Base-by-base conservation (phyloP, 371 early-diverging fungal species). In the Mucor circinelloides region DNA sequence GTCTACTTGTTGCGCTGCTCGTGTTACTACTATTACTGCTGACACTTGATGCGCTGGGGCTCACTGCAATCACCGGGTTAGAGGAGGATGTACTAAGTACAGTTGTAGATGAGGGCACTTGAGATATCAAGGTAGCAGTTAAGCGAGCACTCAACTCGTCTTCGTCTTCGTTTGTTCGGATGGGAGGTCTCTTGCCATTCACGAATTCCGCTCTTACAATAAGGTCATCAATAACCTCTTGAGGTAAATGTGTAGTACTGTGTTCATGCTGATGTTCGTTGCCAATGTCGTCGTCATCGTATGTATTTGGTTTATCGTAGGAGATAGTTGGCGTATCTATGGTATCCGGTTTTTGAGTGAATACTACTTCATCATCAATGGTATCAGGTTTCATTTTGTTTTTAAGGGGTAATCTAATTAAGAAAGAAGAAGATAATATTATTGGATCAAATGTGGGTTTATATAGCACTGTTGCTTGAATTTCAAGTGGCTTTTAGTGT, bases 231-330 rank as follows among this genome's bases (percentile, higher is more conserved):
- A 72, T 36, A 3, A 72, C 73, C 38, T 73, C 70, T 64, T 61
- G 74, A 15, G 70, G 67, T 52, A 67, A 44, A 55, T 64, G 46
- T 30, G 60, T 23, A 25, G 50, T 25, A 23, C 25, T 50, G 21
- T 21, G 23, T 8, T 50, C 23, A 25, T 21, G 21, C n/a, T 50
- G 23, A n/a, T 36, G 36, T 4, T 36, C 36, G 3, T 36, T 0
- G 0, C 28, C 17, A n/a, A 10, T 19, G 13, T 64, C 42, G 25
- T 58, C n/a, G 2, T 68, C 67, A 7, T 73, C 74, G 54, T 73
- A 73, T n/a, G 64, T 58, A 36, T 73, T 73, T 15, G 74, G 74
- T 23, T 73, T 73, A 36, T 69, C 67, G 52, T 66, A 72, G 15
- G 54, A 23, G 1, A 54, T 3, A 21, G 19, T 46, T 46, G 66